Evolutionary conservation across 805 yeast genomes (phyloP).

Genomic region (Candida wancherniae): DNA sequence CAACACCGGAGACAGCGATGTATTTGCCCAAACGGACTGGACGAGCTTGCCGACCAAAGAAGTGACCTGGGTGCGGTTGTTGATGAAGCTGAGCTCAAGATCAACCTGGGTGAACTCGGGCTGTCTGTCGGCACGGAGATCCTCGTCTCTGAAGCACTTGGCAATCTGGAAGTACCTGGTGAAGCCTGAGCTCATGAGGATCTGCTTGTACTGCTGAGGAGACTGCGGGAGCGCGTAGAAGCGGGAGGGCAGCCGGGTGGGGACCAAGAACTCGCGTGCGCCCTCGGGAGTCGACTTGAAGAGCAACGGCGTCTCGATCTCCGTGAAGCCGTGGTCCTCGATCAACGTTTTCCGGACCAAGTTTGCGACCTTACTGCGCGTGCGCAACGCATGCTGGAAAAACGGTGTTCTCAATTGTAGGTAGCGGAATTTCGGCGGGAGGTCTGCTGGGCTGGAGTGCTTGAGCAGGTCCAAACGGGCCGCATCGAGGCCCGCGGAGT

Average conservation of each 20-base stretch:
- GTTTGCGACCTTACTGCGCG: constrained; percentile 53
- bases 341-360: constrained; percentile 39
- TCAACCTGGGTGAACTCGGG: constrained; percentile 98
- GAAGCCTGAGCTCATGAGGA: constrained; percentile 91
- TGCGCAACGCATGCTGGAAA: constrained; percentile 52
- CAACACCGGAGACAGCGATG: constrained; percentile 38
- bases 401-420: constrained; percentile 65
- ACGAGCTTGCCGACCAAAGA: constrained; percentile 57
- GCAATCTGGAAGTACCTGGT: constrained; percentile 86
- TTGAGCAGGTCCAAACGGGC: constrained; percentile 64
- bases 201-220: constrained; percentile 95
- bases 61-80: constrained; percentile 60
- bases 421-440: constrained; percentile 79
- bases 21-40: constrained; percentile 48
- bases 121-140: constrained; percentile 88
- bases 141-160: constrained; percentile 93
- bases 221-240: constrained; percentile 95
- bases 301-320: constrained; percentile 86
- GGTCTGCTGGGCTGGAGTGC: constrained; percentile 43
- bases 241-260: constrained; percentile 58
- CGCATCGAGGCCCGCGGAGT: constrained; percentile 58
- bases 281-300: constrained; percentile 98
- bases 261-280: constrained; percentile 92
- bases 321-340: constrained; percentile 51
- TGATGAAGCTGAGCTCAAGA: constrained; percentile 84